Percentiles rank a stretch among this genome's conserved stretches.
These are phyloP conservation scores for Asterochloris erici DNA, from an alignment of 139 green algal species.

Conservation along the genomic window DNA sequence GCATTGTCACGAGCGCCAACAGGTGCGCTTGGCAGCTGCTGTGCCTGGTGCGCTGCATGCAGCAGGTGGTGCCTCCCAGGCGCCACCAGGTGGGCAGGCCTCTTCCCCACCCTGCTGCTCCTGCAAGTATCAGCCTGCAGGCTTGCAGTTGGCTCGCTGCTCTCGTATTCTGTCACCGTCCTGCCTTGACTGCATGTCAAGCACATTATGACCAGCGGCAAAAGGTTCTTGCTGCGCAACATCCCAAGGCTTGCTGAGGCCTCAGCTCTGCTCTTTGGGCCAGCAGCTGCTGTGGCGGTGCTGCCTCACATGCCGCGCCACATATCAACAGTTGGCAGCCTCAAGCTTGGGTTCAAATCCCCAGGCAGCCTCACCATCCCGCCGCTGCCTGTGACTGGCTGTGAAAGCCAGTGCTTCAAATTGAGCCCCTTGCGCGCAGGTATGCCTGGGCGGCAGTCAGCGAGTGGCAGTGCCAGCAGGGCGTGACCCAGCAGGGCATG, in stretches of 20 bases:
- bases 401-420: not conserved
- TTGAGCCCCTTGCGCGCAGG: not conserved
- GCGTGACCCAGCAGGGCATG: conserved; percentile 22
- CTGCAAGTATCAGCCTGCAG: too few relatives aligned
- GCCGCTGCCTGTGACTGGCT: not conserved
- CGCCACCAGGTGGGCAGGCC: too few relatives aligned
- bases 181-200: too few relatives aligned
- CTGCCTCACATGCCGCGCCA: not conserved
- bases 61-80: not conserved
- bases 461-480: conserved; percentile 45
- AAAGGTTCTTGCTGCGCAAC: too few relatives aligned
- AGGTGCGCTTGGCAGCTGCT: conserved; percentile 22
- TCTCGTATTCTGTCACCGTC: too few relatives aligned
- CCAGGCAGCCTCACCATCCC: not conserved
- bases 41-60: not conserved
- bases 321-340: not conserved
- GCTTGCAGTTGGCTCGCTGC: too few relatives aligned
- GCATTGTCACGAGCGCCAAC: conserved; percentile 62
- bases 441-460: conserved; percentile 45
- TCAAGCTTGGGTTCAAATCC: not conserved
- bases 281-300: not conserved
- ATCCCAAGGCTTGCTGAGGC: not conserved
- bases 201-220: too few relatives aligned
- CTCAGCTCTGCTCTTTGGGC: not conserved
- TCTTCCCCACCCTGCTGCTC: too few relatives aligned